A percentile compares a stretch with the other conserved stretches of the same genome.
phyloP scores from a whole-genome alignment of 257 asterid genomes.

The Nemophila menziesii region DNA sequence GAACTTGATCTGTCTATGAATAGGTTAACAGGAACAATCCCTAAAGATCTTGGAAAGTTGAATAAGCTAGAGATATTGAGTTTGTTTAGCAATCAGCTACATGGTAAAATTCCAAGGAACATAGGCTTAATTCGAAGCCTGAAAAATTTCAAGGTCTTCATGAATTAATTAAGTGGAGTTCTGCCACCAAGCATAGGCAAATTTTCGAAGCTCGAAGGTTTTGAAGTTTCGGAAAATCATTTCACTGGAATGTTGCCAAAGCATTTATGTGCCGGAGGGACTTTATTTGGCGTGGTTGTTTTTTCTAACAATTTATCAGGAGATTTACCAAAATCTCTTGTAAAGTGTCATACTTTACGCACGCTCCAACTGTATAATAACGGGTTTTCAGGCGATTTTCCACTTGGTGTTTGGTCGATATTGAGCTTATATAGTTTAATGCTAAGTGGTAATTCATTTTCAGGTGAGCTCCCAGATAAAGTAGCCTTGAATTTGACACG shows the following conservation, averaged over 20 bases:
- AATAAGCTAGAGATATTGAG: conserved; percentile 32
- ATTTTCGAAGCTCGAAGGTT: conserved; percentile 43
- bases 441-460: conserved; percentile 63
- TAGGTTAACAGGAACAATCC: conserved; percentile 46
- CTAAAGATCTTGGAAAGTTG: conserved; percentile 55
- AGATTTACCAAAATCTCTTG: conserved; percentile 56
- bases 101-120: conserved; percentile 49
- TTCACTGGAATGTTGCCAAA: conserved; percentile 65
- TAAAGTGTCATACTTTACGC: conserved; percentile 33
- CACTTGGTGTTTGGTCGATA: conserved; percentile 44
- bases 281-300: conserved; percentile 46
- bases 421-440: conserved; percentile 35
- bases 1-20: conserved; percentile 53
- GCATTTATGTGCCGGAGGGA: conserved; percentile 48
- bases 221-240: conserved; percentile 54
- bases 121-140: conserved; percentile 44
- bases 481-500: conserved; percentile 42
- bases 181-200: conserved; percentile 63
- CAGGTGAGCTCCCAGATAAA: conserved; percentile 47
- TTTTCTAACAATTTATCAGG: conserved; percentile 54
- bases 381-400: conserved; percentile 51
- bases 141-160: conserved; percentile 32
- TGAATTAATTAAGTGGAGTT: conserved; percentile 43
- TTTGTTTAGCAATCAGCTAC: conserved; percentile 32
- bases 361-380: conserved; percentile 51